These are phyloP conservation scores for Cornus suecica DNA, from an alignment of 148 eudicot genomes.

Conservation along the genomic window DNA sequence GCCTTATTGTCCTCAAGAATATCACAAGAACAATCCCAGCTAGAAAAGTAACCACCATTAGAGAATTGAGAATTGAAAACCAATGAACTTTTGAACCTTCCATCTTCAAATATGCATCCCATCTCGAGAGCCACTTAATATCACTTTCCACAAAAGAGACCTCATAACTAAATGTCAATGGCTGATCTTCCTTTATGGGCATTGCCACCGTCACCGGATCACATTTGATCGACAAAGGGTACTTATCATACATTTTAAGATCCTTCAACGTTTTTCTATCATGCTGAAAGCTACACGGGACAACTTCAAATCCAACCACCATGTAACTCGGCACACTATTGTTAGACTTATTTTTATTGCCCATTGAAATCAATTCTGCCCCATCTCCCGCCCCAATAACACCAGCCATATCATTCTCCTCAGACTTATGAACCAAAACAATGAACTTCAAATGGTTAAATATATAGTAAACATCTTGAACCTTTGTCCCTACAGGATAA, in stretches of 20 bases:
- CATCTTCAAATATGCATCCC: conserved; percentile 17
- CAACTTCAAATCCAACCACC: conserved; percentile 16
- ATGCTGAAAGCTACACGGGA: conserved; percentile 15
- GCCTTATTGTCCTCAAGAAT: conserved; percentile 10
- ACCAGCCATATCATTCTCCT: conserved; percentile 7
- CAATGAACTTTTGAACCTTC: conserved; percentile 17
- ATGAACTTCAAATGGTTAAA: conserved; percentile 17
- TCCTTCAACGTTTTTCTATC: background rate
- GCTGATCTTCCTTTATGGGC: conserved; percentile 7
- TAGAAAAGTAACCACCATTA: conserved; percentile 18
- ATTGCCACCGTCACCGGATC: conserved; percentile 9
- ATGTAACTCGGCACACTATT: background rate
- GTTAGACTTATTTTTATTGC: background rate
- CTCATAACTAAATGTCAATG: conserved; percentile 11
- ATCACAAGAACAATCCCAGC: conserved; percentile 16
- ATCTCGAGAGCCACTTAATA: conserved; percentile 12
- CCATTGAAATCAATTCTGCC: conserved; percentile 6
- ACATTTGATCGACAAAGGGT: conserved; percentile 3
- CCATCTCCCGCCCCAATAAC: conserved; percentile 17
- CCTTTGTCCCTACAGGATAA: conserved; percentile 7
- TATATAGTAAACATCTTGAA: conserved; percentile 9
- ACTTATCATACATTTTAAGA: background rate
- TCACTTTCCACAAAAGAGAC: conserved; percentile 14
- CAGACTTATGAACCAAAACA: conserved; percentile 8
- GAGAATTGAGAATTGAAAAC: conserved; percentile 17